Conservation (phyloP, 257 asterid genomes). For the Nicotiana knightiana region DNA sequence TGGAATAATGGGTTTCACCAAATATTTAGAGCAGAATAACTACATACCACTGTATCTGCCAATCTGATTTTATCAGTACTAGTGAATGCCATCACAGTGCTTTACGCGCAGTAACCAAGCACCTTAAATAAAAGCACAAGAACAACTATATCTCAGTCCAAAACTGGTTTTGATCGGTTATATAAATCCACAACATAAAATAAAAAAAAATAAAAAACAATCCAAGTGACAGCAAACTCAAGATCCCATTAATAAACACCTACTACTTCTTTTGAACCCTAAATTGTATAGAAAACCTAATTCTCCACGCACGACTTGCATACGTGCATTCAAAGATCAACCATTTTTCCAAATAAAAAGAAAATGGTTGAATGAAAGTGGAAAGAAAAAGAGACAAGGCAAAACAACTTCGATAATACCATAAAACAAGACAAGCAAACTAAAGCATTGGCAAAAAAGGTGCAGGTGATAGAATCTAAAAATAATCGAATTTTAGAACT, state of each 20-base stretch:
- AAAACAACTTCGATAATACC: background rate
- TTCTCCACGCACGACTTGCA: background rate
- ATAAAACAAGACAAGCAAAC: background rate
- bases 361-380: background rate
- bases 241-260: background rate
- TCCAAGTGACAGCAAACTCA: background rate
- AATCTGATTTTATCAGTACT: background rate
- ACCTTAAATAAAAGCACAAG: background rate
- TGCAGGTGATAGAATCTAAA: background rate
- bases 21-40: background rate
- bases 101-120: background rate
- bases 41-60: background rate
- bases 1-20: background rate
- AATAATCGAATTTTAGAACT: background rate
- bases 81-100: background rate
- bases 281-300: background rate
- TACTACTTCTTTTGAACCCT: background rate
- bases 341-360: background rate
- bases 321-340: background rate
- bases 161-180: background rate
- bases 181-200: background rate
- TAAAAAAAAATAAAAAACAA: background rate
- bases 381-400: background rate
- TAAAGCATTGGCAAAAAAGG: background rate
- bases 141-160: background rate